phyloP scores from a whole-genome alignment of 345 rosid genomes.

The Corchorus capsularis region DNA sequence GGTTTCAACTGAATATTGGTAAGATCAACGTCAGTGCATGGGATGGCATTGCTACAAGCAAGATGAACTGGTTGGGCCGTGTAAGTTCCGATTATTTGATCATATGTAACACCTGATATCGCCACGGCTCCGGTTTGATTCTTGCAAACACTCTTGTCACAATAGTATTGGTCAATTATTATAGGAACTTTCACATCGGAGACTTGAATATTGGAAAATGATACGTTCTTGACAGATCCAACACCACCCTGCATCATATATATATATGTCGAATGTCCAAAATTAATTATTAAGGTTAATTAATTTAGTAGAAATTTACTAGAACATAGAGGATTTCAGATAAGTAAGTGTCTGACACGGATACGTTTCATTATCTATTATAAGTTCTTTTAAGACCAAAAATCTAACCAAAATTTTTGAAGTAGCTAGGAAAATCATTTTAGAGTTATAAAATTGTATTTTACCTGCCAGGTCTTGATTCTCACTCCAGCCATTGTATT shows the following conservation, averaged over 20 bases:
- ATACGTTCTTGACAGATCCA: slow-evolving; percentile 73
- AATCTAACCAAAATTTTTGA: no score
- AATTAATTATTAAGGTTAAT: not conserved
- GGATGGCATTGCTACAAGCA: slow-evolving; percentile 71
- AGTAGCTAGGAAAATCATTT: no score
- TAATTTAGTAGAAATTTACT: not conserved
- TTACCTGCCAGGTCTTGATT: slow-evolving; percentile 95
- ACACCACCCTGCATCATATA: slow-evolving; percentile 56
- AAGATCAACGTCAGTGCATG: slow-evolving; percentile 74
- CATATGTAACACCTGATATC: slow-evolving; percentile 60
- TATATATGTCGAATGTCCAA: not conserved
- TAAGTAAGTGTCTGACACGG: not conserved
- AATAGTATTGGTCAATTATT: slow-evolving; percentile 83
- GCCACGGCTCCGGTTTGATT: slow-evolving; percentile 78
- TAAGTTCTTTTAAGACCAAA: no score
- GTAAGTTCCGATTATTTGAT: slow-evolving; percentile 66
- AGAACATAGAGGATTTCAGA: no score
- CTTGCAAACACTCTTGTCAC: slow-evolving; percentile 76
- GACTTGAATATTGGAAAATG: slow-evolving; percentile 76
- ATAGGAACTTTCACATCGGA: slow-evolving; percentile 67
- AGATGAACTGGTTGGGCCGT: slow-evolving; percentile 63
- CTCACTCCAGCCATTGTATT: slow-evolving; percentile 73
- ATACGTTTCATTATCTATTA: not conserved
- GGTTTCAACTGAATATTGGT: slow-evolving; percentile 62
- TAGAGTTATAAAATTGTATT: not conserved